Conservation (phyloP, 108 stramenopile genomes). For the Skeletonema tropicum region DNA sequence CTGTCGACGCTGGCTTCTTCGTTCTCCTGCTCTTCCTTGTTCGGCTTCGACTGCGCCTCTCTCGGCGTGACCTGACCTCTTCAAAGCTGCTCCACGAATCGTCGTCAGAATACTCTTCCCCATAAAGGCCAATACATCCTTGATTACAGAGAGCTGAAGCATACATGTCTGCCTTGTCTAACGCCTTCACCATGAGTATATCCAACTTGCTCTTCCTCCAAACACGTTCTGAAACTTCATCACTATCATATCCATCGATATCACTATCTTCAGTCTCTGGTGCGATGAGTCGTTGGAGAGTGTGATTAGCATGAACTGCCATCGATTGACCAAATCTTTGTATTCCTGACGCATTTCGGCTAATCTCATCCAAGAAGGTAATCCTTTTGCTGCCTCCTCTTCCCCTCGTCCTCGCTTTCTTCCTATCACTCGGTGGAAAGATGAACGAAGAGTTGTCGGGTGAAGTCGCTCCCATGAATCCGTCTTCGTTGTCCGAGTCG, state of each 20-base stretch:
- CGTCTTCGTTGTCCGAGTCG: neutral
- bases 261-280: neutral
- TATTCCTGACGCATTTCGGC: neutral
- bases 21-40: neutral
- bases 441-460: neutral
- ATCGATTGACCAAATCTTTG: neutral
- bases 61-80: neutral
- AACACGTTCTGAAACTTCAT: neutral
- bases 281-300: neutral
- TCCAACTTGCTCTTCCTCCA: constrained; percentile 2
- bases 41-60: neutral
- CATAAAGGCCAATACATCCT: neutral
- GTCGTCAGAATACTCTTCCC: neutral
- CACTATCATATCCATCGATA: neutral
- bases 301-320: neutral
- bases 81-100: neutral
- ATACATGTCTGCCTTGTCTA: constrained; percentile 1
- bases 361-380: neutral
- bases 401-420: constrained; percentile 1
- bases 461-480: neutral
- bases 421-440: neutral
- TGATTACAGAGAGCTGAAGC: neutral
- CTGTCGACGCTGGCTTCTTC: neutral
- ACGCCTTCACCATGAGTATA: neutral
- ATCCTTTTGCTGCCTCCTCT: neutral